These are phyloP conservation scores for Pulveroboletus sp. DNA, from an alignment of 768 basidiomycete genomes.

Conservation along the genomic window DNA sequence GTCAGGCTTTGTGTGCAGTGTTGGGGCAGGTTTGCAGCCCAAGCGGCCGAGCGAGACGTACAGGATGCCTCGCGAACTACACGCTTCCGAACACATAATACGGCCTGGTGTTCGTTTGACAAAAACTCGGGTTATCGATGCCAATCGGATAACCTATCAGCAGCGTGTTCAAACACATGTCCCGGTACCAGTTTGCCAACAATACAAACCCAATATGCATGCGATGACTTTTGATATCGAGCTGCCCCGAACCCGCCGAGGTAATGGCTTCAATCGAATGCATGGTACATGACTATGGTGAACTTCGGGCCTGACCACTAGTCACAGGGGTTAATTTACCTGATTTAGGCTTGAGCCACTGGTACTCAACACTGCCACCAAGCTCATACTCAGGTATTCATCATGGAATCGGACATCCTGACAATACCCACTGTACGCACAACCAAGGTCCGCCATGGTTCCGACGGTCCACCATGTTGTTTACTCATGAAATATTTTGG, in stretches of 20 bases:
- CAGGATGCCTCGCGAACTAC: neutral
- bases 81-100: conserved; percentile 11
- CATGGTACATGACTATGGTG: too few relatives aligned
- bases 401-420: conserved; percentile 14
- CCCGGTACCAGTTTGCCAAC: neutral
- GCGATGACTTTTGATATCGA: neutral
- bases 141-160: conserved; percentile 25
- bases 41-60: neutral
- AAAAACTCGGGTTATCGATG: conserved; percentile 21
- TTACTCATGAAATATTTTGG: neutral
- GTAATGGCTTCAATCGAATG: too few relatives aligned
- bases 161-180: conserved; percentile 19
- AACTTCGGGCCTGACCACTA: too few relatives aligned
- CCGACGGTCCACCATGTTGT: neutral
- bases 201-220: neutral
- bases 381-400: too few relatives aligned
- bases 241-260: too few relatives aligned
- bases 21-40: neutral
- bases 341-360: neutral
- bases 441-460: conserved; percentile 42
- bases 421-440: conserved; percentile 27
- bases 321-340: conserved; percentile 3
- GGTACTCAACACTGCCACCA: too few relatives aligned
- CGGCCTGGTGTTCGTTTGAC: neutral
- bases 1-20: neutral